A percentile compares a stretch with the other conserved stretches of the same genome.
Evolutionary conservation across 2,329 filamentous ascomycete species (phyloP).

Genomic region (Aspergillus ibericus): DNA sequence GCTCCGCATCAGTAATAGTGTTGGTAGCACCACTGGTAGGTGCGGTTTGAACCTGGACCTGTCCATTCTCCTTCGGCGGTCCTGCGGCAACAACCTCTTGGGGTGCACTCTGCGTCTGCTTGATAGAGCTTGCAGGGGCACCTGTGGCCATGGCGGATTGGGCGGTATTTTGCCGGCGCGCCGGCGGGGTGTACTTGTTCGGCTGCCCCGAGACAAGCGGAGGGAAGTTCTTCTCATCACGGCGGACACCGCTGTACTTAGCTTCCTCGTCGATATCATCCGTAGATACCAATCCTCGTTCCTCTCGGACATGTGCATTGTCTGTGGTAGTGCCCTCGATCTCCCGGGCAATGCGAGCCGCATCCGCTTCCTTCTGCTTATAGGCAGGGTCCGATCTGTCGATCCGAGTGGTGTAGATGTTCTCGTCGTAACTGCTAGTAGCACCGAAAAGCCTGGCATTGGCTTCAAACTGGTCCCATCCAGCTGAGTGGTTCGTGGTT

Average conservation of each 20-base stretch:
- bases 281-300: conserved; percentile 69
- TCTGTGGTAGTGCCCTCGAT: conserved; percentile 75
- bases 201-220: conserved; percentile 61
- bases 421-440: conserved; percentile 89
- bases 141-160: conserved; percentile 73
- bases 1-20: conserved; percentile 25
- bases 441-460: conserved; percentile 87
- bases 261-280: conserved; percentile 84
- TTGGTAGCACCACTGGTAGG: conserved; percentile 22
- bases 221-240: conserved; percentile 62
- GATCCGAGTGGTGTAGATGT: conserved; percentile 89
- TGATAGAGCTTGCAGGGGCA: conserved; percentile 84
- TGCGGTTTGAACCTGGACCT: conserved; percentile 18
- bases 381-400: conserved; percentile 82
- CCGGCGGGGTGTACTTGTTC: conserved; percentile 87
- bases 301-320: conserved; percentile 85
- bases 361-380: conserved; percentile 72
- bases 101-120: conserved; percentile 73
- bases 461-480: conserved; percentile 91
- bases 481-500: conserved; percentile 48
- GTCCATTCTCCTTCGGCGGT: conserved; percentile 27
- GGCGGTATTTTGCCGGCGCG: conserved; percentile 73
- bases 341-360: conserved; percentile 81
- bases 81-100: conserved; percentile 41
- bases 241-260: conserved; percentile 91